phyloP scores from a whole-genome alignment of 768 basidiomycete genomes.

The Lactarius deliciosus region DNA sequence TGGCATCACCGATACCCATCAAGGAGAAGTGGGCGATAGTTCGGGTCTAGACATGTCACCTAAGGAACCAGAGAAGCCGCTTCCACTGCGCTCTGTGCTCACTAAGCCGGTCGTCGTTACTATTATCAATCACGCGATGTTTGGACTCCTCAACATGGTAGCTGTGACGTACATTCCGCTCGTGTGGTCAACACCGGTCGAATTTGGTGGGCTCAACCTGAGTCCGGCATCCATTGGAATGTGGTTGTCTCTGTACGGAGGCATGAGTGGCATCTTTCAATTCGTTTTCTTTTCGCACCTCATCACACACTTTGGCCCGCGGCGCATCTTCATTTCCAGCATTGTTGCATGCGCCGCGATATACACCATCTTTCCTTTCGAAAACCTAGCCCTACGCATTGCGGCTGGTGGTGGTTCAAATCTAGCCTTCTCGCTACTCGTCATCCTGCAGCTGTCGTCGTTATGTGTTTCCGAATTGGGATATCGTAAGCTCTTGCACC shows the following conservation, averaged over 20 bases:
- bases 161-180: slow-evolving; percentile 44
- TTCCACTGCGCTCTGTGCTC: slow-evolving; percentile 36
- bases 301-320: slow-evolving; percentile 39
- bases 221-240: slow-evolving; percentile 40
- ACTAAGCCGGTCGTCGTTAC: slow-evolving; percentile 39
- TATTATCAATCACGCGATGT: slow-evolving; percentile 42
- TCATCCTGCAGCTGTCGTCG: background rate
- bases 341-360: slow-evolving; percentile 31
- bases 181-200: slow-evolving; percentile 40
- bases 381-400: background rate
- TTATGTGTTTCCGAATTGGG: background rate
- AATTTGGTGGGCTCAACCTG: slow-evolving; percentile 35
- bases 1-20: background rate
- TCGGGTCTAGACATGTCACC: background rate
- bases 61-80: slow-evolving; percentile 9
- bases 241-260: slow-evolving; percentile 38
- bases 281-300: slow-evolving; percentile 40
- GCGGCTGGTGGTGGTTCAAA: background rate
- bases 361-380: slow-evolving; percentile 34
- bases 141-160: slow-evolving; percentile 45
- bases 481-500: background rate
- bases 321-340: slow-evolving; percentile 34
- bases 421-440: background rate
- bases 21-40: background rate
- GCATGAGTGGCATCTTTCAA: slow-evolving; percentile 41